Conservation (phyloP, 805 yeast species). For the Limtongia smithiae region DNA sequence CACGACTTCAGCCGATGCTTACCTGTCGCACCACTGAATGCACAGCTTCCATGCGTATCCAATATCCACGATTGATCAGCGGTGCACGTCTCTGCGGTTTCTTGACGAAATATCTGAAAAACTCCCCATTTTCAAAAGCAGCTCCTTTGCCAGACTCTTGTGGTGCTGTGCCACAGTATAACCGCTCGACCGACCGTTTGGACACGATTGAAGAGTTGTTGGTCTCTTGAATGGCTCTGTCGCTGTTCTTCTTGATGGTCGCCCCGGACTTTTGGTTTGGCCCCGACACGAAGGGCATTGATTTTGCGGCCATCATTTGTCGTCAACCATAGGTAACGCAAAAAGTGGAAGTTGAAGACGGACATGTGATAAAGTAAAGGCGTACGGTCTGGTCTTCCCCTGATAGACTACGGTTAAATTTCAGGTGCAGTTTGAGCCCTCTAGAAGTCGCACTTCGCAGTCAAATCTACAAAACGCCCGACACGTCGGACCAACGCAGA, state of each 20-base stretch:
- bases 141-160: background rate
- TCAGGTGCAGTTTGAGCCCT: too few relatives aligned
- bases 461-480: too few relatives aligned
- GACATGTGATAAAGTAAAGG: too few relatives aligned
- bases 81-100: slow-evolving; percentile 70
- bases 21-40: slow-evolving; percentile 50
- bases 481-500: too few relatives aligned
- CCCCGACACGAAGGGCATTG: background rate
- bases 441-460: too few relatives aligned
- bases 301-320: background rate
- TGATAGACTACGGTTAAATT: too few relatives aligned
- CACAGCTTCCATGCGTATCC: slow-evolving; percentile 74
- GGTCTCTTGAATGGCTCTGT: slow-evolving; percentile 71
- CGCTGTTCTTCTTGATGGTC: slow-evolving; percentile 17
- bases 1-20: background rate
- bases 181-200: slow-evolving; percentile 70
- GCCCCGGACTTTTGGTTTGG: slow-evolving; percentile 5
- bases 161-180: slow-evolving; percentile 38
- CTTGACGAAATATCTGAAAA: slow-evolving; percentile 65
- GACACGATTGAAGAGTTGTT: slow-evolving; percentile 81
- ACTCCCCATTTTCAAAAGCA: slow-evolving; percentile 33
- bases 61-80: slow-evolving; percentile 76
- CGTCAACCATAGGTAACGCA: too few relatives aligned
- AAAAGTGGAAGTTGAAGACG: too few relatives aligned
- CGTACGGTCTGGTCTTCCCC: too few relatives aligned